Evolutionary conservation across 192 early-diverging fungal genomes (phyloP).

Genomic region (Diversispora eburnea): DNA sequence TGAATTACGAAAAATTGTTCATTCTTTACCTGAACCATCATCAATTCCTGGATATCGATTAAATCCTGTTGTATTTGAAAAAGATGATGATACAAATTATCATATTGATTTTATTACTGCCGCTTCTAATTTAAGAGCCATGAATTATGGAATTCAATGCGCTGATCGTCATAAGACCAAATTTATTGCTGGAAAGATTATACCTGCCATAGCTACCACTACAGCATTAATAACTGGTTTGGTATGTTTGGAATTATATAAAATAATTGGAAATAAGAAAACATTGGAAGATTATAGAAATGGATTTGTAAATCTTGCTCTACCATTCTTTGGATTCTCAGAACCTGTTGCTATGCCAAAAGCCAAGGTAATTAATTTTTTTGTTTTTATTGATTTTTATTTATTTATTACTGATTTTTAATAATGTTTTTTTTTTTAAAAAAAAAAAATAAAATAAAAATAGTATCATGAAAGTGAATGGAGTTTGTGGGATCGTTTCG

Average conservation of each 20-base stretch:
- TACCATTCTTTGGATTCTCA: constrained; percentile 99
- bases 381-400: background rate
- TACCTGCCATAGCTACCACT: constrained; percentile 92
- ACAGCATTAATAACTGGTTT: constrained; percentile 96
- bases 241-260: constrained; percentile 96
- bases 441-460: too few species aligned
- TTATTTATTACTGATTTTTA: background rate
- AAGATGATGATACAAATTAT: constrained; percentile 99
- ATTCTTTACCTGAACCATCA: constrained; percentile 72
- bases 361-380: constrained; percentile 44
- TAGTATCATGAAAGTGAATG: constrained; percentile 84
- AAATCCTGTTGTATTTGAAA: constrained; percentile 93
- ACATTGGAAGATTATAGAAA: constrained; percentile 98
- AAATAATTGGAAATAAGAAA: constrained; percentile 73
- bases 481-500: constrained; percentile 96
- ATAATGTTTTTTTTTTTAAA: background rate
- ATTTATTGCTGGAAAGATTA: constrained; percentile 88
- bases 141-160: constrained; percentile 71
- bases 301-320: constrained; percentile 94
- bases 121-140: constrained; percentile 89
- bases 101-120: constrained; percentile 99
- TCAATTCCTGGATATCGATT: constrained; percentile 81
- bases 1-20: constrained; percentile 65
- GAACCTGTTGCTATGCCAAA: constrained; percentile 93
- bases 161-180: constrained; percentile 82